phyloP scores from a whole-genome alignment of 2,329 filamentous ascomycete genomes.

The Diaporthe citrichinensis region DNA sequence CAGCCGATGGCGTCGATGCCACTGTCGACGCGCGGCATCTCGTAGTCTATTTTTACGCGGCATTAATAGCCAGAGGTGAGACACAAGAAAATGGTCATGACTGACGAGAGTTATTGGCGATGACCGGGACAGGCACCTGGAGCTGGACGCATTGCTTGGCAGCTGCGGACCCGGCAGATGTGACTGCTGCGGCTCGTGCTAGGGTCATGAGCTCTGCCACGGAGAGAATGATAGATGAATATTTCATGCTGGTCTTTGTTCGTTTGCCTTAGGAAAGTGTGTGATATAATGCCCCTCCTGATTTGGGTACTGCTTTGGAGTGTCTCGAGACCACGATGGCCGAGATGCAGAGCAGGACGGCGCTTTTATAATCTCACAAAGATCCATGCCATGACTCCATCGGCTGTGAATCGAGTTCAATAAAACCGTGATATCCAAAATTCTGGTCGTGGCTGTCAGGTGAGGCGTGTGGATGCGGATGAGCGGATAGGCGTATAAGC shows the following conservation, averaged over 20 bases:
- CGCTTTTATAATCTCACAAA: constrained; percentile 11
- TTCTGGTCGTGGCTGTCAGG: constrained; percentile 6
- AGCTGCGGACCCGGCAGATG: constrained; percentile 5
- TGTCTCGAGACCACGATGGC: constrained; percentile 1
- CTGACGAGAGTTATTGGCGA: constrained; percentile 35
- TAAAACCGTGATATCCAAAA: background rate
- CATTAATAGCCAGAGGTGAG: background rate
- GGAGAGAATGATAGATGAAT: background rate
- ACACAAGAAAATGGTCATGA: background rate
- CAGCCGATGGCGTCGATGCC: constrained; percentile 48
- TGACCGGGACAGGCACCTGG: constrained; percentile 39
- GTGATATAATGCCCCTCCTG: constrained; percentile 1
- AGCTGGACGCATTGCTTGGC: constrained; percentile 38
- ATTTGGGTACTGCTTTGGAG: constrained; percentile 2
- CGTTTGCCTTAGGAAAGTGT: background rate
- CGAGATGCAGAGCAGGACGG: constrained; percentile 2
- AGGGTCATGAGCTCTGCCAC: constrained; percentile 1
- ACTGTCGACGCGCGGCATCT: constrained; percentile 47
- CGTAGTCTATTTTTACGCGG: constrained; percentile 37
- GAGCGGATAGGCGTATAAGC: constrained; percentile 11
- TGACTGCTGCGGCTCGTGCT: constrained; percentile 3
- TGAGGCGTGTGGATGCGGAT: background rate
- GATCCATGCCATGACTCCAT: background rate
- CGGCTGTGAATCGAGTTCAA: background rate
- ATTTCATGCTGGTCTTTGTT: background rate